phyloP scores from a whole-genome alignment of 176 grass and related monocot genomes.

The Oryza officinalis region DNA sequence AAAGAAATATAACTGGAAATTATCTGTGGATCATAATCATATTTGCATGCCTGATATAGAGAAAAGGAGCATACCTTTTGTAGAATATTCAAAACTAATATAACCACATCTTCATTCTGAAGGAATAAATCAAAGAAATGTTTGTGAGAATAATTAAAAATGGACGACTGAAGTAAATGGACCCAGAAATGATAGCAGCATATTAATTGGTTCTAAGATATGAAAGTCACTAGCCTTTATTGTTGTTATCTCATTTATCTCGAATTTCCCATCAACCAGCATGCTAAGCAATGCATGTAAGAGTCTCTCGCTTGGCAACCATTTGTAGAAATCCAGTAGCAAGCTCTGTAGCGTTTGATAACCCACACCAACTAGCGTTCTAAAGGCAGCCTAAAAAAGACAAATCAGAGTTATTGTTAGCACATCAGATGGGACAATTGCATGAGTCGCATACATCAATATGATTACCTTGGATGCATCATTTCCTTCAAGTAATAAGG shows the following conservation, averaged over 20 bases:
- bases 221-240: slow-evolving; percentile 54
- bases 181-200: not conserved
- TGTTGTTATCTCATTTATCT: slow-evolving; percentile 60
- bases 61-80: slow-evolving; percentile 50
- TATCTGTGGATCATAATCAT: slow-evolving; percentile 13
- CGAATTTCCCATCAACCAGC: slow-evolving; percentile 76
- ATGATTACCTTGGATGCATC: slow-evolving; percentile 60
- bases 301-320: slow-evolving; percentile 63
- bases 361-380: slow-evolving; percentile 68
- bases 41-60: not conserved
- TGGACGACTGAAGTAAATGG: slow-evolving; percentile 11
- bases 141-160: slow-evolving; percentile 26
- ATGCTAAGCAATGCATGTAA: slow-evolving; percentile 65
- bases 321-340: slow-evolving; percentile 77
- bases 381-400: slow-evolving; percentile 59
- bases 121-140: slow-evolving; percentile 37
- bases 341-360: slow-evolving; percentile 81
- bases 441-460: slow-evolving; percentile 19
- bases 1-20: slow-evolving; percentile 12
- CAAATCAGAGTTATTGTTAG: slow-evolving; percentile 28
- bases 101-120: slow-evolving; percentile 84
- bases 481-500: slow-evolving; percentile 67
- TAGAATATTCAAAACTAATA: slow-evolving; percentile 63
- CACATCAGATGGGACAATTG: not conserved
- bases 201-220: slow-evolving; percentile 26